Base-by-base conservation (phyloP, 345 rosid genomes). In the Salix purpurea region DNA sequence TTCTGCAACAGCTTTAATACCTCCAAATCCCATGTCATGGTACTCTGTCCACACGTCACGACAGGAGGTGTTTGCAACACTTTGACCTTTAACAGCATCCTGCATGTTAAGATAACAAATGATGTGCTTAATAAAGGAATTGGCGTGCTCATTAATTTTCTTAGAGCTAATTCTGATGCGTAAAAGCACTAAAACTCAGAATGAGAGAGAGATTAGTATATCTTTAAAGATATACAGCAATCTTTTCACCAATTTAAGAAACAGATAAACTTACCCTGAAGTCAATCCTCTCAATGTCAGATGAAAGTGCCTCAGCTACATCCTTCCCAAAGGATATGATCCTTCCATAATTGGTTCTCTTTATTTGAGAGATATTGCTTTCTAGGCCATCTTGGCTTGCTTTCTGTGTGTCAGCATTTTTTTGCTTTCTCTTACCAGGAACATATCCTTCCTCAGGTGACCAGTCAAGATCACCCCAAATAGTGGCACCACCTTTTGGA, bases 391-490 rank as follows among this genome's bases (percentile, higher is more conserved):
- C 74, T 73, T 84, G 78, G 21, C 36, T 73, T 10, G 50, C 71
- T 13, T 67, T 36, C 36, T 77, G 78, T 24, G 91, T 79, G 44
- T 77, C 89, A 71, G 89, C 88, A 78, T 30, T 85, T 72, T 32
- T 84, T 79, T 84, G 87, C 80, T 80, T 82, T 67, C 73, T 88
- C 80, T 74, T 87, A 46, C 68, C 66, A 71, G 89, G 89, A 32
- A 37, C 23, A 81, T 84, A 86, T 67, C 83, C 90, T 76, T 90
- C 91, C 85, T 96, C 99, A 1, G 98, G 98, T 10, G 99, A 85
- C 98, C 98, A 89, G 71, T 93, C 95, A 76, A 92, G 87, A 86
- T 85, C 92, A 73, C 99, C 99, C 99, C 99, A 96, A 68, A 96
- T 89, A 26, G 91, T 92, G 73, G 90, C 91, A 76, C 99, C 99